Base-by-base conservation (phyloP, 495 filamentous ascomycete genomes). In the Penicillium egyptiacum region DNA sequence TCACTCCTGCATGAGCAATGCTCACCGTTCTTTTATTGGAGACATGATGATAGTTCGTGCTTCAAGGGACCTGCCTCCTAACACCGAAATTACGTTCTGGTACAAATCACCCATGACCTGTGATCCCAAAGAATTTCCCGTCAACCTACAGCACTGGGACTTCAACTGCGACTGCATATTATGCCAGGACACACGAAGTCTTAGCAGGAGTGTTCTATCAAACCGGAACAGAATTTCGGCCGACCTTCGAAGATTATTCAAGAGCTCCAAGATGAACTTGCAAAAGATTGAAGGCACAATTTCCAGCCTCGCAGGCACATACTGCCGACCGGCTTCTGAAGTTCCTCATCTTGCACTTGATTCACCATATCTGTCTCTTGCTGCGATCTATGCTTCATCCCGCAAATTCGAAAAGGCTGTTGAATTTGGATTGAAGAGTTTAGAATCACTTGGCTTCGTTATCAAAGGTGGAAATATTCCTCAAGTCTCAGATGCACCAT, bases 31-130 rank as follows among this genome's bases (percentile, higher is more conserved):
- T 20, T 85, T 83, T 65, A 81, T 86, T 55, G 81, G 83, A 42
- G 84, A 87, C 61, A 76, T 88, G 72, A 77, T 80, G 69, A 69
- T 86, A 46, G 57, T 83, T 22, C 81, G 82, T n/a, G 82, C 84
- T 0, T 63, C 69, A 9, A 55, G 59, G 20, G 64, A 79, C 59
- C 67, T 88, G 9, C 63, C 65, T 4, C 49, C 70, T 0, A 70
- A 78, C 51, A 79, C 80, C 14, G 84, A 87, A 59, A 44, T 87
- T 22, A 78, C 72, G 0, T 64, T 71, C 47, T 64, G 60, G 49
- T 78, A 78, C 51, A 43, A 63, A 44, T 50, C 55, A 20, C 63
- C 74, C 66, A 44, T 64, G 64, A 68, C 50, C 57, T 56, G 53
- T 12, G 64, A 50, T 12, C 56, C 47, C 43, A 59, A 31, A 35